A percentile compares a stretch with the other conserved stretches of the same genome.
Evolutionary conservation across 2,329 filamentous ascomycete species (phyloP).

Genomic region (Ophiocordyceps camponoti-floridani): DNA sequence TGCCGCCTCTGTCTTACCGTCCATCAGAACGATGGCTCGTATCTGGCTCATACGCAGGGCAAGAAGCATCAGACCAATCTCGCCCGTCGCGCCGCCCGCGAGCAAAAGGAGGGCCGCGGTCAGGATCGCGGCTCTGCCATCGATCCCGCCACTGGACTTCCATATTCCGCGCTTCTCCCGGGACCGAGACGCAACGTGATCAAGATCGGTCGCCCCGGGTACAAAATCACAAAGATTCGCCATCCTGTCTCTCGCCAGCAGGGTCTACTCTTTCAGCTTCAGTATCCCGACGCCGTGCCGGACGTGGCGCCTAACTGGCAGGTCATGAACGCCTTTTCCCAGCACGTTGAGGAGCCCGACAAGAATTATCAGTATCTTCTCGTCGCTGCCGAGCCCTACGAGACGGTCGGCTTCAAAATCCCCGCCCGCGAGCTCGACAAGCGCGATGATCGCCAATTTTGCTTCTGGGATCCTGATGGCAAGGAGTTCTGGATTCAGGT

Average conservation of each 20-base stretch:
- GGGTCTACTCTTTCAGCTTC: slow-evolving; percentile 85
- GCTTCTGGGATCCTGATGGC: slow-evolving; percentile 85
- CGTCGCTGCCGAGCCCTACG: slow-evolving; percentile 91
- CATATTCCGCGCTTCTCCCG: slow-evolving; percentile 55
- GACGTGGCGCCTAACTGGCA: slow-evolving; percentile 68
- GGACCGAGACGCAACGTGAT: slow-evolving; percentile 63
- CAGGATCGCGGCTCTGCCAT: slow-evolving; percentile 23
- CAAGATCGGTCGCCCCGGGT: slow-evolving; percentile 91
- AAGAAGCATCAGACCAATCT: slow-evolving; percentile 99
- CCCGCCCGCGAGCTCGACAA: slow-evolving; percentile 87
- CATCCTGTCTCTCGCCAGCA: slow-evolving; percentile 79
- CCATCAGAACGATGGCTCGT: slow-evolving; percentile 97
- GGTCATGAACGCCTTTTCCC: slow-evolving; percentile 96
- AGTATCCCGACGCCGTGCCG: slow-evolving; percentile 76
- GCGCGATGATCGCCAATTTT: slow-evolving; percentile 74
- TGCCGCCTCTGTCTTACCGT: slow-evolving; percentile 93
- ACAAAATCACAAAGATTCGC: slow-evolving; percentile 92
- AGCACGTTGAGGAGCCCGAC: slow-evolving; percentile 87
- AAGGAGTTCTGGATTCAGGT: slow-evolving; percentile 98
- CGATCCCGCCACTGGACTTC: slow-evolving; percentile 50
- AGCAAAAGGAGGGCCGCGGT: slow-evolving; percentile 72
- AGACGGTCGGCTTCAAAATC: slow-evolving; percentile 92
- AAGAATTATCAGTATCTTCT: slow-evolving; percentile 89
- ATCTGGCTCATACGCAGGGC: slow-evolving; percentile 94
- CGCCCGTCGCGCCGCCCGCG: slow-evolving; percentile 83